These are phyloP conservation scores for Paramecium biaurelia DNA, from an alignment of 73 alveolate species.

Conservation along the genomic window DNA sequence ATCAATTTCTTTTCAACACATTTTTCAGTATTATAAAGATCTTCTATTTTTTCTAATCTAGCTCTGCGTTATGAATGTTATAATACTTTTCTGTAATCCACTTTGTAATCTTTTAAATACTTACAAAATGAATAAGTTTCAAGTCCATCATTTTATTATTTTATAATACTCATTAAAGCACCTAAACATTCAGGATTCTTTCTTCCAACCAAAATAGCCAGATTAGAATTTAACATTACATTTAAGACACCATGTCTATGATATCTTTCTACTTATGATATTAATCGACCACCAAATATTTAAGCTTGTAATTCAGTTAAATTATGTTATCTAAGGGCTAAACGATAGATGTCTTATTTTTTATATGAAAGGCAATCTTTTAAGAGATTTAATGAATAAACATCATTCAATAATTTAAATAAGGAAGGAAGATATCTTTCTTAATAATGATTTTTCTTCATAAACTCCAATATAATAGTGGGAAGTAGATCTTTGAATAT, in stretches of 20 bases:
- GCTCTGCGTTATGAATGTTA: neutral
- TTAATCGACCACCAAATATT: neutral
- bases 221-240: neutral
- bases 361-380: neutral
- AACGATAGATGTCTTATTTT: neutral
- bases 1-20: neutral
- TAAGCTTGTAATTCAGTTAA: neutral
- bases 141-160: neutral
- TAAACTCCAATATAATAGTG: neutral
- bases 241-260: neutral
- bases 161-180: neutral
- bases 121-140: neutral
- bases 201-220: neutral
- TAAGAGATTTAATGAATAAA: neutral
- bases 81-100: neutral
- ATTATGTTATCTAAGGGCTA: neutral
- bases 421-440: neutral
- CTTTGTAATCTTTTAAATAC: neutral
- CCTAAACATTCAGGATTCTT: neutral
- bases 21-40: neutral
- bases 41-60: neutral
- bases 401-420: neutral
- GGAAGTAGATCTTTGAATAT: neutral
- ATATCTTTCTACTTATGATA: neutral
- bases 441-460: neutral